These are phyloP conservation scores for Ogataea methanolica DNA, from an alignment of 805 yeast genomes.

Conservation along the genomic window DNA sequence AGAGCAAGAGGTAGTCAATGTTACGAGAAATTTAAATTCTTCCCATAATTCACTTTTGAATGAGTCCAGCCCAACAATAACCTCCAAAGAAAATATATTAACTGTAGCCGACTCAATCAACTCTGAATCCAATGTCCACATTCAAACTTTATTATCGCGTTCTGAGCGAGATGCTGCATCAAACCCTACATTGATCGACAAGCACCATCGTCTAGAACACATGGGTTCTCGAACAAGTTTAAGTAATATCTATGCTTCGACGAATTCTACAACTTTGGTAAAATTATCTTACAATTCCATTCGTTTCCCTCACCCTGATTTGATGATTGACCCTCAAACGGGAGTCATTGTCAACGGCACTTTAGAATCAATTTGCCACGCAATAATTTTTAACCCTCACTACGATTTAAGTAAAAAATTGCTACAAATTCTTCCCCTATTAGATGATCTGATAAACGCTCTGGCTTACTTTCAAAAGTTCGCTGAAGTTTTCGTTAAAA, in stretches of 20 bases:
- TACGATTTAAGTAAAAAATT: conserved; percentile 34
- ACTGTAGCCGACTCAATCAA: no score
- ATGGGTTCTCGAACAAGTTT: conserved; percentile 14
- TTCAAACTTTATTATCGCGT: not conserved
- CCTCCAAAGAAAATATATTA: no score
- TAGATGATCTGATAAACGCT: conserved; percentile 42
- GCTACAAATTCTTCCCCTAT: conserved; percentile 50
- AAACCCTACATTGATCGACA: not conserved
- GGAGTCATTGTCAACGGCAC: conserved; percentile 47
- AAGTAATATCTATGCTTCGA: conserved; percentile 3
- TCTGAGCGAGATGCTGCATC: conserved; percentile 1
- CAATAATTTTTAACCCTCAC: conserved; percentile 52
- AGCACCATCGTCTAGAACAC: conserved; percentile 5
- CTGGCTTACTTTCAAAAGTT: conserved; percentile 37
- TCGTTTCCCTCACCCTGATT: conserved; percentile 58
- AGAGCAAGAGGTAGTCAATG: not conserved
- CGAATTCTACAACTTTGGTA: conserved; percentile 5
- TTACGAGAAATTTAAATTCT: no score
- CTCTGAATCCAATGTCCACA: not conserved
- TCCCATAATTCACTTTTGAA: no score
- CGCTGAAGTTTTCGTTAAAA: conserved; percentile 13
- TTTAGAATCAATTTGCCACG: conserved; percentile 72
- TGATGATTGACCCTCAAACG: conserved; percentile 44
- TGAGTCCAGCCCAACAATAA: no score
- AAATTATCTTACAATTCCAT: conserved; percentile 33